Evolutionary conservation across 31 red algal species (phyloP), one percentile per base, ranked within the genome.

Genomic region (Asparagopsis taxiformis): DNA sequence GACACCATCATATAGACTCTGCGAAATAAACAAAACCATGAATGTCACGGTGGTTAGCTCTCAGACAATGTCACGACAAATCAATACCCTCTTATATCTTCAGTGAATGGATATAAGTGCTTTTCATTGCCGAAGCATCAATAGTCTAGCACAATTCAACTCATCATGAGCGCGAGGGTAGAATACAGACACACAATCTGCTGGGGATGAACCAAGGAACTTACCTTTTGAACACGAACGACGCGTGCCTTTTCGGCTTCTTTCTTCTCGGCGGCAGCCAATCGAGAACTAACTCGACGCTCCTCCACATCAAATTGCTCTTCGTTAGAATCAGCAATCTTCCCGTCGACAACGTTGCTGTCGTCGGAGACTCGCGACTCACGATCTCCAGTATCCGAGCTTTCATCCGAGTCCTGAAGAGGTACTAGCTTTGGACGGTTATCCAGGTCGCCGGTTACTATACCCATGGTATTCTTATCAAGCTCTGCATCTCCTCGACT

Each of bases 71-170:
- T 78, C 0, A 41, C 1, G 13, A 6, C 15, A 31, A 1, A 36
- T 2, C 11, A 23, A n/a, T n/a, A n/a, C n/a, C n/a, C n/a, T n/a
- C 33, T 39, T 29, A 29, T 80, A 80, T 68, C 78, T 82, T 82
- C 78, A 82, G 67, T 71, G 78, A 82, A 82, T 82, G 78, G 78
- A 72, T 28, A 51, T 38, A 82, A 70, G 65, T 51, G 54, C 5
- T 43, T 70, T 72, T 82, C 78, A 72, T 72, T 66, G 62, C 51
- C 65, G 53, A 30, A 66, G 78, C 64, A 54, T 70, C 66, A 65
- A 68, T 28, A 71, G 66, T 72, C 37, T 68, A 62, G 54, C 33
- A 41, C 20, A 24, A 29, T 15, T 31, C 48, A 49, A 24, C 22
- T 74, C 72, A 62, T 76, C 72, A 76, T 46, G 55, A 76, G 55